Evolutionary conservation across 148 eudicot genomes (phyloP).

Genomic region (Nepenthes gracilis): DNA sequence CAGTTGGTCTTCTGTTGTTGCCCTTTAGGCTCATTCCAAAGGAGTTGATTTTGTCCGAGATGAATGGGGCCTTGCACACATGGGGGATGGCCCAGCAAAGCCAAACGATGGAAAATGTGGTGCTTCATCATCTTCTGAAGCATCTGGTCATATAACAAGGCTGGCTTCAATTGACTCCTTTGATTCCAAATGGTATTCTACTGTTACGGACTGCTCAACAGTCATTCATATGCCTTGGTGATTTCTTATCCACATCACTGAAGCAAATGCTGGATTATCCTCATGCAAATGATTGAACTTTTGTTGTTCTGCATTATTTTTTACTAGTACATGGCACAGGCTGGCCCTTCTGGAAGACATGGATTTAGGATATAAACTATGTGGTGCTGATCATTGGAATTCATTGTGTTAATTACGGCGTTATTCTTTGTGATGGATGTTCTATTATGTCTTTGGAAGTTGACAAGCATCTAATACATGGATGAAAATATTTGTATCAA

Average conservation of each 20-base stretch:
- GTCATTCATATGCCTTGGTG: not conserved
- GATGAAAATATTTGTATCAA: too few species aligned
- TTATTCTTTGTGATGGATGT: too few species aligned
- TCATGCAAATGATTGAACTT: too few species aligned
- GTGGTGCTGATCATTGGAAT: too few species aligned
- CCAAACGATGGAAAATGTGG: conserved; percentile 45
- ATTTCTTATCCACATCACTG: not conserved
- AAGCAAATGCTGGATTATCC: too few species aligned
- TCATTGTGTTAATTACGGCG: too few species aligned
- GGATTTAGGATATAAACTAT: too few species aligned
- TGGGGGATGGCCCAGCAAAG: conserved; percentile 55
- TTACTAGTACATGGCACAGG: too few species aligned
- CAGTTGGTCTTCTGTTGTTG: conserved; percentile 3
- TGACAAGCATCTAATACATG: too few species aligned
- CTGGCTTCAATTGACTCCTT: conserved; percentile 98
- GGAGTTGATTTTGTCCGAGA: conserved; percentile 47
- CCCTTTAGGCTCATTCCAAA: conserved; percentile 34
- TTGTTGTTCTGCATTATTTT: too few species aligned
- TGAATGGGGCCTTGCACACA: conserved; percentile 66
- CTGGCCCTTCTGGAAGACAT: too few species aligned
- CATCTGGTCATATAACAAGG: conserved; percentile 54
- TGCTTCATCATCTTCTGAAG: conserved; percentile 58
- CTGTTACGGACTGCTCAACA: not conserved
- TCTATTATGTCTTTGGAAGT: too few species aligned
- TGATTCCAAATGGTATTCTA: conserved; percentile 82